phyloP scores from a whole-genome alignment of 345 rosid species.

The Gossypium longicalyx region DNA sequence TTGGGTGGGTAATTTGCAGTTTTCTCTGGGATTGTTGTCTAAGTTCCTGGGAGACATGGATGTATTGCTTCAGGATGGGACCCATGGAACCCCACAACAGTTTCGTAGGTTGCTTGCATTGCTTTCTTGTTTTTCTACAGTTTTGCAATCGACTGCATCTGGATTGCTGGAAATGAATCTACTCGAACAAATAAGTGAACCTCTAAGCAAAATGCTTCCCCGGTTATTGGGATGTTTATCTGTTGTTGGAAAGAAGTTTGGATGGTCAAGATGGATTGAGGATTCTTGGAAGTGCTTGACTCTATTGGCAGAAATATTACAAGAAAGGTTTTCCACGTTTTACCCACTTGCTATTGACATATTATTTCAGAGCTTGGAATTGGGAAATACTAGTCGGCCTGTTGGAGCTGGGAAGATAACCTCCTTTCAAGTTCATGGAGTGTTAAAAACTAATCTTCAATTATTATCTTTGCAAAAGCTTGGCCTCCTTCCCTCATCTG shows the following conservation, averaged over 20 bases:
- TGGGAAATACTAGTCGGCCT: constrained; percentile 29
- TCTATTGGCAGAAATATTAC: constrained; percentile 83
- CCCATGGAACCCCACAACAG: constrained; percentile 62
- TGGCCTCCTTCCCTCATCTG: constrained; percentile 68
- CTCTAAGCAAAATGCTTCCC: constrained; percentile 72
- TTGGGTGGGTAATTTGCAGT: constrained; percentile 80
- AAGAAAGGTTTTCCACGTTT: constrained; percentile 64
- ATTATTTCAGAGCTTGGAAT: constrained; percentile 67
- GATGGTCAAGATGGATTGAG: constrained; percentile 81
- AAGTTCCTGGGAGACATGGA: constrained; percentile 90
- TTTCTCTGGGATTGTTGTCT: constrained; percentile 67
- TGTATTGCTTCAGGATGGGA: constrained; percentile 69
- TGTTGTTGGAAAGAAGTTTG: constrained; percentile 73
- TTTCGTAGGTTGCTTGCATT: constrained; percentile 78
- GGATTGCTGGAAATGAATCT: constrained; percentile 82
- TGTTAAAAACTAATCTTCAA: constrained; percentile 86
- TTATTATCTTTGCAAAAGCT: constrained; percentile 77
- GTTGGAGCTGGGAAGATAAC: constrained; percentile 52
- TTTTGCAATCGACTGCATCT: constrained; percentile 84
- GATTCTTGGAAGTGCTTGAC: constrained; percentile 90
- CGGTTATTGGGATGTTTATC: constrained; percentile 66
- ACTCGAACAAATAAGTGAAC: constrained; percentile 71
- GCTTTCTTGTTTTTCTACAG: constrained; percentile 86
- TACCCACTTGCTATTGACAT: constrained; percentile 61
- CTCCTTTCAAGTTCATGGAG: constrained; percentile 72